phyloP scores from a whole-genome alignment of 139 green algal genomes.

The Nannochloris sp. region DNA sequence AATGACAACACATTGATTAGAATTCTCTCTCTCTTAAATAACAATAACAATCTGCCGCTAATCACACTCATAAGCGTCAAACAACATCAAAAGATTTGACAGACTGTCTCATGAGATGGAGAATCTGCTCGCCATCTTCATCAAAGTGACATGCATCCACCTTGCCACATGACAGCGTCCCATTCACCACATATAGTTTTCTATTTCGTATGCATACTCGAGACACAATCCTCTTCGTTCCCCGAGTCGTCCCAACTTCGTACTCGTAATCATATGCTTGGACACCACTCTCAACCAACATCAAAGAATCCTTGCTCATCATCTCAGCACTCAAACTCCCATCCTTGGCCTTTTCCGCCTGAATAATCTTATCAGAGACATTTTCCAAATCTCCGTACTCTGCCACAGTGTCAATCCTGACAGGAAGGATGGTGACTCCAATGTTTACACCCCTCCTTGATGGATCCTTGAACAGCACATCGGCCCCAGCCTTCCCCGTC shows the following conservation, averaged over 20 bases:
- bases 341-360: constrained; percentile 43
- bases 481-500: constrained; percentile 47
- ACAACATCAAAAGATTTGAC: background rate
- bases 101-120: background rate
- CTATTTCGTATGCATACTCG: constrained; percentile 18
- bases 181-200: constrained; percentile 70
- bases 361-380: constrained; percentile 51
- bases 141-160: constrained; percentile 13
- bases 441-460: constrained; percentile 42
- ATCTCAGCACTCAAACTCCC: constrained; percentile 51
- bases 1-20: too few relatives aligned
- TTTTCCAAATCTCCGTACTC: constrained; percentile 49
- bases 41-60: too few relatives aligned
- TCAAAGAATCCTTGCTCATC: constrained; percentile 12
- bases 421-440: constrained; percentile 65
- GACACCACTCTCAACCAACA: background rate
- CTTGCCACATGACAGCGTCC: constrained; percentile 44
- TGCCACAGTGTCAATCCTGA: constrained; percentile 46
- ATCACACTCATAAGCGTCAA: too few relatives aligned
- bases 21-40: too few relatives aligned
- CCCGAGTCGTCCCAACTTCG: constrained; percentile 65
- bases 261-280: constrained; percentile 58
- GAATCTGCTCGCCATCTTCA: too few relatives aligned
- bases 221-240: constrained; percentile 52
- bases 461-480: constrained; percentile 68